A percentile compares a stretch with the other conserved stretches of the same genome.
These are phyloP conservation scores for Volvox africanus DNA, from an alignment of 139 green algal genomes.

Conservation along the genomic window DNA sequence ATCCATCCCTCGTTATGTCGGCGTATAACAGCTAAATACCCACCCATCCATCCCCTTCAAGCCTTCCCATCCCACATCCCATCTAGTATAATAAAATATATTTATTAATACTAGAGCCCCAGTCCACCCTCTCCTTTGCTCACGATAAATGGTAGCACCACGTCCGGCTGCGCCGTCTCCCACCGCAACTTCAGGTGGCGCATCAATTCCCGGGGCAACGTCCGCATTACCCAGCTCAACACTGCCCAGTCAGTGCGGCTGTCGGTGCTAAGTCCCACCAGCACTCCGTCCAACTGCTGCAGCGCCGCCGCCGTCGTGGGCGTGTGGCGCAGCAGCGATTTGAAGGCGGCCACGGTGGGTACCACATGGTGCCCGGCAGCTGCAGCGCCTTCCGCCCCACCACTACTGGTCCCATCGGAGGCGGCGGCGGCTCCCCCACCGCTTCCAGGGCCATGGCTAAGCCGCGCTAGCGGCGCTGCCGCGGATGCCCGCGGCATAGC, in stretches of 20 bases:
- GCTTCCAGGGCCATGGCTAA: background rate
- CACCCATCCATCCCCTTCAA: background rate
- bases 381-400: background rate
- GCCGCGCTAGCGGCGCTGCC: background rate
- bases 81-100: too few relatives aligned
- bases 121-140: background rate
- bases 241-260: slow-evolving; percentile 23
- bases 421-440: background rate
- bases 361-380: background rate
- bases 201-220: slow-evolving; percentile 21
- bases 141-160: slow-evolving; percentile 39
- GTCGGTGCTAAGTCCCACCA: slow-evolving; percentile 19
- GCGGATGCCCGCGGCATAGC: background rate
- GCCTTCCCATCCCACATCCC: background rate
- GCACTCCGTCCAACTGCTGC: slow-evolving; percentile 14
- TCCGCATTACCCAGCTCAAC: slow-evolving; percentile 43
- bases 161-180: slow-evolving; percentile 37
- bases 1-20: too few relatives aligned
- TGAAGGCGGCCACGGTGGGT: background rate
- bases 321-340: background rate
- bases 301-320: slow-evolving; percentile 28
- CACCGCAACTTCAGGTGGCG: slow-evolving; percentile 32
- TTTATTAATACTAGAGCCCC: too few relatives aligned
- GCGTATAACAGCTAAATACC: too few relatives aligned
- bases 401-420: too few relatives aligned